These are phyloP conservation scores for Erysimum cheiri DNA, from an alignment of 441 rosid genomes.

Conservation along the genomic window DNA sequence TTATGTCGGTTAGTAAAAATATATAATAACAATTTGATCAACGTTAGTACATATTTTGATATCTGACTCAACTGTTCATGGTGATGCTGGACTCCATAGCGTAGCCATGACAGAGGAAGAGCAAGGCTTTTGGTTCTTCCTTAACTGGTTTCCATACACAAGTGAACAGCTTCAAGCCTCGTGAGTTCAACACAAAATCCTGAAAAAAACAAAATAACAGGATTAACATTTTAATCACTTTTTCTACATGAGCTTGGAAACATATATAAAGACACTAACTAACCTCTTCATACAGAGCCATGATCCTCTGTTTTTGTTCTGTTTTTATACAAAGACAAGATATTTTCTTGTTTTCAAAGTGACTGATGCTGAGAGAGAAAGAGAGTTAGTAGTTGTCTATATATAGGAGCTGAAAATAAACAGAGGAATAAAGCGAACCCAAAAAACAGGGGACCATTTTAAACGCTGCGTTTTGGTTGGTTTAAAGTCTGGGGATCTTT, in stretches of 20 bases:
- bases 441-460: not conserved
- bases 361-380: not conserved
- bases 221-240: not conserved
- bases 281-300: constrained; percentile 43
- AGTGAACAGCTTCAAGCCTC: constrained; percentile 56
- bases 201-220: constrained; percentile 7
- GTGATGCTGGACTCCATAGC: constrained; percentile 94
- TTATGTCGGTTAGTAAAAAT: not conserved
- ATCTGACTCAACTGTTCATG: constrained; percentile 66
- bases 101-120: constrained; percentile 94
- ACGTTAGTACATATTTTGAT: not conserved
- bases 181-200: constrained; percentile 59
- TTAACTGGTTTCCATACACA: constrained; percentile 54
- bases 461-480: constrained; percentile 16
- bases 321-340: not conserved
- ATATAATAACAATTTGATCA: not conserved
- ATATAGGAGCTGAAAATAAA: constrained; percentile 27
- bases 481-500: not conserved
- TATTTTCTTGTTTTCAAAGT: not conserved
- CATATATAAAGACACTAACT: constrained; percentile 27
- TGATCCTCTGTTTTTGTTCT: constrained; percentile 29
- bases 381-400: constrained; percentile 10
- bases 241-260: constrained; percentile 11
- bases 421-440: not conserved
- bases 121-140: constrained; percentile 66